A percentile compares a stretch with the other conserved stretches of the same genome.
Conservation (phyloP, 352 stramenopile species). For the Phytophthora multivora region DNA sequence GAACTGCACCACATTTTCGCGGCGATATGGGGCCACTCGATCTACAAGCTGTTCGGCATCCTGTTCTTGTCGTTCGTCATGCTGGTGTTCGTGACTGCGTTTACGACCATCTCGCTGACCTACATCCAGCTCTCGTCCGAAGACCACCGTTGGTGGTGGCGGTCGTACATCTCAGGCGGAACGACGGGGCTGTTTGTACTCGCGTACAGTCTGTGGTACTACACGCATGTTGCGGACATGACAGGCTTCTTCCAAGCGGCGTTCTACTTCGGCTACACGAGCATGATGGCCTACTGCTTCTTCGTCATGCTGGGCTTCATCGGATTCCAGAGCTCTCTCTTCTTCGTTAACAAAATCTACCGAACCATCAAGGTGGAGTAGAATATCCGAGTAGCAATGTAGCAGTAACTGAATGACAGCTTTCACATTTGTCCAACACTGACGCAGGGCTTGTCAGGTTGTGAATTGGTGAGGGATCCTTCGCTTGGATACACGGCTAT, state of each 20-base stretch:
- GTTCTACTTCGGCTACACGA: slow-evolving; percentile 99
- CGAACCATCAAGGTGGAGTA: slow-evolving; percentile 96
- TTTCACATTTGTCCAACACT: neutral
- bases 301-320: slow-evolving; percentile 98
- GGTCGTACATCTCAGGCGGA: slow-evolving; percentile 94
- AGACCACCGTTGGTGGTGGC: slow-evolving; percentile 98
- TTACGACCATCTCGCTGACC: slow-evolving; percentile 97
- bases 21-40: slow-evolving; percentile 97
- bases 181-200: slow-evolving; percentile 96
- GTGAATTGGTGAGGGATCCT: slow-evolving; percentile 6
- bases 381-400: slow-evolving; percentile 25
- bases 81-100: slow-evolving; percentile 95
- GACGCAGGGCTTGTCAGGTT: neutral
- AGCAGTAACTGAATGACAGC: slow-evolving; percentile 1
- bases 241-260: slow-evolving; percentile 94
- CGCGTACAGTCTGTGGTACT: slow-evolving; percentile 96
- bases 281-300: slow-evolving; percentile 96
- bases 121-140: slow-evolving; percentile 98
- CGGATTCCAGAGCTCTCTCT: slow-evolving; percentile 95
- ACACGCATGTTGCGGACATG: slow-evolving; percentile 95
- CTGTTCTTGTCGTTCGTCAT: slow-evolving; percentile 96
- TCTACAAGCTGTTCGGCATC: slow-evolving; percentile 99
- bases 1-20: slow-evolving; percentile 99
- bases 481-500: slow-evolving; percentile 12
- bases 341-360: slow-evolving; percentile 98